Conservation (phyloP, 2,329 filamentous ascomycete genomes). For the Colletotrichum magnum region DNA sequence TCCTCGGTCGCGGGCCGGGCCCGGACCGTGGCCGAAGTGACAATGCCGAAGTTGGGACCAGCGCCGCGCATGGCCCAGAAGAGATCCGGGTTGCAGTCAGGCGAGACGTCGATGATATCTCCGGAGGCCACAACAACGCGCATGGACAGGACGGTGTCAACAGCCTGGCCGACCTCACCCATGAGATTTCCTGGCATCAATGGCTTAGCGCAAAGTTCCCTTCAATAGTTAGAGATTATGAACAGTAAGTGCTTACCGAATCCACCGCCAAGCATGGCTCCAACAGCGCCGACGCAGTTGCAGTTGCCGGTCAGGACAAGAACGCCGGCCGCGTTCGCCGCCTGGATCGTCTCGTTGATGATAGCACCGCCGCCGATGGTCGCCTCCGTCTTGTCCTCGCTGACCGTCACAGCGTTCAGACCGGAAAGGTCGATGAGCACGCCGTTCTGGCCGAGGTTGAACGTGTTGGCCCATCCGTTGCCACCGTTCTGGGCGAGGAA, state of each 20-base stretch:
- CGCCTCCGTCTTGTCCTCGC: conserved; percentile 38
- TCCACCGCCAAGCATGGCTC: conserved; percentile 33
- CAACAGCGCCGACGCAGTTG: conserved; percentile 17
- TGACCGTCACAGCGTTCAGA: conserved; percentile 42
- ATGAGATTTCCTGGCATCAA: not conserved
- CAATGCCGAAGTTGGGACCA: conserved; percentile 59
- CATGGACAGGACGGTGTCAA: conserved; percentile 57
- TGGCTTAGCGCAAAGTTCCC: not conserved
- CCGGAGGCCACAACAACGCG: conserved; percentile 57
- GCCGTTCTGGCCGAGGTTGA: conserved; percentile 37
- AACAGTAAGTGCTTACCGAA: conserved; percentile 17
- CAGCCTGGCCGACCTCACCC: conserved; percentile 32
- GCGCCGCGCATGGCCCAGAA: conserved; percentile 60
- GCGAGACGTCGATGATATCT: conserved; percentile 54
- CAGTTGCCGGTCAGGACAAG: conserved; percentile 41
- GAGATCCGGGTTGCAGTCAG: conserved; percentile 57
- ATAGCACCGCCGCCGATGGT: conserved; percentile 41
- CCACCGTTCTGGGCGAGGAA: conserved; percentile 41
- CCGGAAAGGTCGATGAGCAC: conserved; percentile 45
- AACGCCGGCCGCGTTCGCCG: conserved; percentile 29
- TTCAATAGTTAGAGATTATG: not conserved
- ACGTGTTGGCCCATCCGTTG: conserved; percentile 40
- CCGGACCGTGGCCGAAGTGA: conserved; percentile 44
- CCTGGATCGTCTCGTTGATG: conserved; percentile 32
- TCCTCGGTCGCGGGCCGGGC: not conserved